Percentiles rank a stretch among this genome's conserved stretches.
Conservation (phyloP, 495 filamentous ascomycete genomes). For the Clohesyomyces aquaticus region DNA sequence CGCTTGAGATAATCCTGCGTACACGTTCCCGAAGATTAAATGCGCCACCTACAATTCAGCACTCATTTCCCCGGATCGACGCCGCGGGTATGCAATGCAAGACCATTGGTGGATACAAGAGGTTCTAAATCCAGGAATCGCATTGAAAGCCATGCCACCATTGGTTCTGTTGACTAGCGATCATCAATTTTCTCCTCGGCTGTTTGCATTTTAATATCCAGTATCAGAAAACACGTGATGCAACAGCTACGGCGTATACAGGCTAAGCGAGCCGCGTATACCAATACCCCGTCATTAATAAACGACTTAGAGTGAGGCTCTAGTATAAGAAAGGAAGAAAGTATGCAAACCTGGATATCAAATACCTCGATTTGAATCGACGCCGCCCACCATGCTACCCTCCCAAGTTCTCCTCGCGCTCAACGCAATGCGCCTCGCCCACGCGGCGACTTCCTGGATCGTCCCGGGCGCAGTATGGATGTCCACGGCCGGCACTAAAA, state of each 20-base stretch:
- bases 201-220: background rate
- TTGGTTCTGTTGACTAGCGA: background rate
- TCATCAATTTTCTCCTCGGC: background rate
- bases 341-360: background rate
- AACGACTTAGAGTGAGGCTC: background rate
- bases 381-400: background rate
- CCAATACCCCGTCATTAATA: background rate
- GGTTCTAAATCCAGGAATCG: background rate
- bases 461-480: constrained; percentile 49
- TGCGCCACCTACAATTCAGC: too few relatives aligned
- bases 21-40: too few relatives aligned
- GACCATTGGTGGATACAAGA: background rate
- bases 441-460: constrained; percentile 36
- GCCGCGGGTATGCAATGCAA: background rate
- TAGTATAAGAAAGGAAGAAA: background rate
- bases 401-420: background rate
- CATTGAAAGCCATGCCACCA: background rate
- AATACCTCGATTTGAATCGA: background rate
- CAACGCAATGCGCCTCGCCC: background rate
- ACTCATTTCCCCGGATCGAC: background rate
- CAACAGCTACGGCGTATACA: background rate
- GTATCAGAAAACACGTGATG: background rate
- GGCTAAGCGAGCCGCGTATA: background rate
- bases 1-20: too few relatives aligned
- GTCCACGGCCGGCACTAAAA: constrained; percentile 48